Evolutionary conservation across 352 stramenopile species (phyloP), one percentile per base, ranked within the genome.

Genomic region (Phytophthora pini): DNA sequence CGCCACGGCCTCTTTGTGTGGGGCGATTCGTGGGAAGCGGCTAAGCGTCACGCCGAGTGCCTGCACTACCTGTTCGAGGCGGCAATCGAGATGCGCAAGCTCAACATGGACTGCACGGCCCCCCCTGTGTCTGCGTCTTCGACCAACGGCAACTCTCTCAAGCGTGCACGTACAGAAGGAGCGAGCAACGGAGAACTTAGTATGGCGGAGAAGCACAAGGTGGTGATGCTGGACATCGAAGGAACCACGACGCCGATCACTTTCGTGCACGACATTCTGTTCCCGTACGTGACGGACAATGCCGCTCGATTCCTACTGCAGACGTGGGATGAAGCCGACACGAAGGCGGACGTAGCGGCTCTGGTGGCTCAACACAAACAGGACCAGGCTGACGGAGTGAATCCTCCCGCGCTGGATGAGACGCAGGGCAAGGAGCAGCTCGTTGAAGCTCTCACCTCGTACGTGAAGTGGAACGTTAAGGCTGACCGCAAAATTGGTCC

Each of bases 1-100:
- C 84, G 95, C 34, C 97, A 99, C 68, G 97, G 97, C 32, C 89
- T 98, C 34, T 99, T 98, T 68, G 95, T 98, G 1, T 99, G 97
- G 97, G 97, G 97, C 12, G 85, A 97, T 68, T 93, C 85, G 26
- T 99, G 97, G 97, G 94, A 98, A 72, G 88, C 95, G 59, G 94
- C 95, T 41, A 99, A 99, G 76, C 96, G 95, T 34, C 96, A 99
- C 61, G 96, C 88, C 49, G 97, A 99, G 79, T 98, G 93, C 31
- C 88, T 98, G 48, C 95, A 99, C 84, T 99, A 99, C 74, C 79
- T 99, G 9, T 98, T 99, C 56, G 82, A 98, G 66, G 76, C 74
- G 15, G 90, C 84, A 13, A 83, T 98, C 40, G 87, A 96, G 68
- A 97, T 98, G 92, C 90, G 84, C 62, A 82, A 84, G 38, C 85